Evolutionary conservation across 306 rosid genomes (phyloP).

Genomic region (Quercus gilva): DNA sequence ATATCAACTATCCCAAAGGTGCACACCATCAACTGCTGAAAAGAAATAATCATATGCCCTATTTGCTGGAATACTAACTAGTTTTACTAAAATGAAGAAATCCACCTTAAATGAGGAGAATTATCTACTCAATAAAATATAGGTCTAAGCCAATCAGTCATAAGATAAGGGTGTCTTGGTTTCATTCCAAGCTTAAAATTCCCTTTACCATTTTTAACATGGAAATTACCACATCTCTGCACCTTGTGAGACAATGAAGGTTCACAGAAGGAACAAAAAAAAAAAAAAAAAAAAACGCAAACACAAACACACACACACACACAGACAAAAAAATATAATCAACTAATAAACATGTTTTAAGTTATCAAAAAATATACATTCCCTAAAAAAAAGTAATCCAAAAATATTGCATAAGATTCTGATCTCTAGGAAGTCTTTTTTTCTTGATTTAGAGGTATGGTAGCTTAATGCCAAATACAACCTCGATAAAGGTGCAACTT

Average conservation of each 20-base stretch:
- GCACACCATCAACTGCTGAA: neutral
- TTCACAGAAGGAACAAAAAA: neutral
- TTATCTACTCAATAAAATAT: too few relatives aligned
- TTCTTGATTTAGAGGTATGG: neutral
- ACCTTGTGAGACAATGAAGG: neutral
- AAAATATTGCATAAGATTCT: too few relatives aligned
- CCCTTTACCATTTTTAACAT: neutral
- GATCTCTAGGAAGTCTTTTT: neutral
- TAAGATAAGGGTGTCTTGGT: too few relatives aligned
- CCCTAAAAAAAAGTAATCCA: too few relatives aligned
- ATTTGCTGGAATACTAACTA: neutral
- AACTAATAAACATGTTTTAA: neutral
- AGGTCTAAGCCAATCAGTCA: too few relatives aligned
- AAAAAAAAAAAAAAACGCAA: too few relatives aligned
- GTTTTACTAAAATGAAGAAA: neutral
- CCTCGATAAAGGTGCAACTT: neutral
- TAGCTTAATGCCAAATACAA: neutral
- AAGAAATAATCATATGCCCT: neutral
- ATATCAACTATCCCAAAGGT: neutral
- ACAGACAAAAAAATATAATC: neutral
- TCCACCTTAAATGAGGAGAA: too few relatives aligned
- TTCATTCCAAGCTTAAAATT: neutral
- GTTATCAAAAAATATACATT: too few relatives aligned
- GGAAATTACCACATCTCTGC: neutral
- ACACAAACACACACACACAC: too few relatives aligned